A percentile compares a stretch with the other conserved stretches of the same genome.
phyloP scores from a whole-genome alignment of 2,329 filamentous ascomycete species.

The Scolecobasidium constrictum region DNA sequence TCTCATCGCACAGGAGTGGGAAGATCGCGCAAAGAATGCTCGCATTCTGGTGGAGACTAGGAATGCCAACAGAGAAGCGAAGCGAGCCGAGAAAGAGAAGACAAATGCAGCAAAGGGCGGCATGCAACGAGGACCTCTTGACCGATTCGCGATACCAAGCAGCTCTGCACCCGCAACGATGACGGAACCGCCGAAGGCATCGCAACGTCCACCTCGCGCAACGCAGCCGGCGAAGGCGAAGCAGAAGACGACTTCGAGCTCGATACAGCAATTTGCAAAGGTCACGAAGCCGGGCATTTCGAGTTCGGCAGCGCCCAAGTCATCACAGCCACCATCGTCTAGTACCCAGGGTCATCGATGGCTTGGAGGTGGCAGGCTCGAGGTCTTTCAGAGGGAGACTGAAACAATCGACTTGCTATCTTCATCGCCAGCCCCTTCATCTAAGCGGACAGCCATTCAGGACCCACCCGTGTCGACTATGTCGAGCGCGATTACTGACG shows the following conservation, averaged over 20 bases:
- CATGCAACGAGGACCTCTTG: constrained; percentile 17
- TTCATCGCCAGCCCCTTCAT: constrained; percentile 16
- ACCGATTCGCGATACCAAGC: constrained; percentile 23
- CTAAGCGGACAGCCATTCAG: neutral
- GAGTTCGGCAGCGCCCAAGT: neutral
- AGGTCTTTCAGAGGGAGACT: neutral
- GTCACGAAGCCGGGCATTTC: neutral
- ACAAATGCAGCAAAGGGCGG: constrained; percentile 15
- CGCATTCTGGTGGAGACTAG: neutral
- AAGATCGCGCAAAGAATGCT: constrained; percentile 29
- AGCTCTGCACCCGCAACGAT: constrained; percentile 18
- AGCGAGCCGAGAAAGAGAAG: constrained; percentile 12
- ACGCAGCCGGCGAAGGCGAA: neutral
- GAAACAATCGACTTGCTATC: constrained; percentile 19
- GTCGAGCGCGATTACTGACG: too few species aligned
- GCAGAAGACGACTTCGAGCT: neutral
- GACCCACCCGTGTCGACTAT: neutral
- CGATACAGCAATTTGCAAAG: neutral
- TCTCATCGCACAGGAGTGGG: constrained; percentile 54
- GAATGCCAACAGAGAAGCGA: neutral
- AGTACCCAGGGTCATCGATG: neutral
- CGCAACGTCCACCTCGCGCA: neutral
- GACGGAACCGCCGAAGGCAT: neutral
- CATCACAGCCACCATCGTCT: neutral
- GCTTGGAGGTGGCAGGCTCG: neutral